Conservation (phyloP, 352 stramenopile genomes). For the Pythium folliculosum region DNA sequence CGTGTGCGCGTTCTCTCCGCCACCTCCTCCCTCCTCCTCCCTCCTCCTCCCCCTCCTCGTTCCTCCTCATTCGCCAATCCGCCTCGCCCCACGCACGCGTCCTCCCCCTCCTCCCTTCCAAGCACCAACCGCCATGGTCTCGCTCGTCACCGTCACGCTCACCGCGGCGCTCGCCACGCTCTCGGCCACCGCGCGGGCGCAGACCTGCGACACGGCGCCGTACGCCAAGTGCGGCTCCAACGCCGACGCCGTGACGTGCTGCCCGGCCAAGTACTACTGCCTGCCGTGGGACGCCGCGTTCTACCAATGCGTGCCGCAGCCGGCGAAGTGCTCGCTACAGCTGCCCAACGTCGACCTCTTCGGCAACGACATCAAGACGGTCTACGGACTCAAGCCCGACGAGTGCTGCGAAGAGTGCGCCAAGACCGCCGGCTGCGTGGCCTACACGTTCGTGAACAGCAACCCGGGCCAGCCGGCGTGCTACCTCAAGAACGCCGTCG, state of each 20-base stretch:
- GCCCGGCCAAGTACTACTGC: slow-evolving; percentile 44
- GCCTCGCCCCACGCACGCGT: neutral
- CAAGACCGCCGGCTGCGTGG: slow-evolving; percentile 32
- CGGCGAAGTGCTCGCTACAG: slow-evolving; percentile 38
- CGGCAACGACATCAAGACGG: slow-evolving; percentile 41
- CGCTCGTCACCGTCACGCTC: neutral
- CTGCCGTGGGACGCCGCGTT: slow-evolving; percentile 45
- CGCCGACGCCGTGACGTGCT: slow-evolving; percentile 34
- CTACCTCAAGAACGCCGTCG: slow-evolving; percentile 38
- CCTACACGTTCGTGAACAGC: slow-evolving; percentile 46
- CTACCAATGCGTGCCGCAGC: slow-evolving; percentile 46
- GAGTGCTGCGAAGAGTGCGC: slow-evolving; percentile 38
- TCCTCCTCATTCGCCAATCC: slow-evolving; percentile 16
- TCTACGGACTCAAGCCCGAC: slow-evolving; percentile 29
- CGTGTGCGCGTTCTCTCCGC: no score
- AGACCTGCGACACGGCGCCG: slow-evolving; percentile 22
- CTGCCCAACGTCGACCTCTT: slow-evolving; percentile 45
- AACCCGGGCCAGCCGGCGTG: slow-evolving; percentile 36
- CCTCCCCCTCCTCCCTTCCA: neutral
- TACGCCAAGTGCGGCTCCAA: slow-evolving; percentile 31
- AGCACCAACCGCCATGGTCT: slow-evolving; percentile 12
- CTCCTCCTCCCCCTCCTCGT: neutral
- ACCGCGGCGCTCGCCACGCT: slow-evolving; percentile 1
- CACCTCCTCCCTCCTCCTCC: neutral
- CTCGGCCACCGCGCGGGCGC: neutral